A percentile compares a stretch with the other conserved stretches of the same genome.
Evolutionary conservation across 805 yeast genomes (phyloP).

Genomic region (Wickerhamiella kurtzmanii): DNA sequence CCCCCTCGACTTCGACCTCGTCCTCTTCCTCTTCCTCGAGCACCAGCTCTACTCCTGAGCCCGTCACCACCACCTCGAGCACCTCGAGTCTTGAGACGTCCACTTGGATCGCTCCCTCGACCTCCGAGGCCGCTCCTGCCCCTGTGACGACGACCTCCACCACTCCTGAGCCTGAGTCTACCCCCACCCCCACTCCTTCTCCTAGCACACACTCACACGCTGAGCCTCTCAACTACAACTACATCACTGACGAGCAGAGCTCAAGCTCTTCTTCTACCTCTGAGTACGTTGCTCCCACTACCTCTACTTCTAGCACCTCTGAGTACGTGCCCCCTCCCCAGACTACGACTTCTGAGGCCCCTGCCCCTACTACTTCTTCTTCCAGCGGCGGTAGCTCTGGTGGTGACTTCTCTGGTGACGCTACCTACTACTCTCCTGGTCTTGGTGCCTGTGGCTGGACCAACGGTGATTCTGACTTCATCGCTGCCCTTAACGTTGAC

Average conservation of each 20-base stretch:
- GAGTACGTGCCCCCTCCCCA: conserved; percentile 9
- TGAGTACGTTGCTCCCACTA: conserved; percentile 2
- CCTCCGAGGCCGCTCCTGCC: conserved; percentile 7
- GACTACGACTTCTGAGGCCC: conserved; percentile 8
- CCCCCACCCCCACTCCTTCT: conserved; percentile 4
- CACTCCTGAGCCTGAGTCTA: conserved; percentile 4
- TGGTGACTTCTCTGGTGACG: conserved; percentile 24
- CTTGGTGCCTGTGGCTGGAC: conserved; percentile 45
- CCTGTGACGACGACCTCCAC: conserved; percentile 4
- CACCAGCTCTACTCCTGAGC: conserved; percentile 5
- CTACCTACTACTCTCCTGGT: conserved; percentile 27
- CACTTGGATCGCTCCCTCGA: background rate
- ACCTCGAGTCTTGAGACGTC: background rate
- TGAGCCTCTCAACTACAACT: conserved; percentile 4
- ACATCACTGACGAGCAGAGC: background rate
- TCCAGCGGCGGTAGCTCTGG: conserved; percentile 16
- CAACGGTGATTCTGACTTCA: conserved; percentile 34
- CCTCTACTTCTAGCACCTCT: conserved; percentile 7
- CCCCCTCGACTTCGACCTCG: conserved; percentile 4
- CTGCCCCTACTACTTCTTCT: conserved; percentile 11
- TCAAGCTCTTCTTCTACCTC: background rate
- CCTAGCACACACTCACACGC: background rate
- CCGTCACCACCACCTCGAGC: conserved; percentile 2
- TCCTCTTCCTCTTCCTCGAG: background rate
- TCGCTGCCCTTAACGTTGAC: conserved; percentile 39